phyloP scores from a whole-genome alignment of 176 grass and related monocot species.

The Zea luxurians region DNA sequence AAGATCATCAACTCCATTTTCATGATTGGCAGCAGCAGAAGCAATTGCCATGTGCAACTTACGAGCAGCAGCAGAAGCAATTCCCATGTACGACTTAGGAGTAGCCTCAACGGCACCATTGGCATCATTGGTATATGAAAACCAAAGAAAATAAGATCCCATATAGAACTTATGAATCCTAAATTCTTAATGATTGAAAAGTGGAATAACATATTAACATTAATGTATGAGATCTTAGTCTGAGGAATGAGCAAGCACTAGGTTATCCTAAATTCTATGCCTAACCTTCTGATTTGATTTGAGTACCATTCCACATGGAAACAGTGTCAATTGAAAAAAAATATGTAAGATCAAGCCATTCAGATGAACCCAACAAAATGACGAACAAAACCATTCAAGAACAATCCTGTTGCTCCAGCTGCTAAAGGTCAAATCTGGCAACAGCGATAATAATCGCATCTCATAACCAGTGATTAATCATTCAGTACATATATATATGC shows the following conservation, averaged over 20 bases:
- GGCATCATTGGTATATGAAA: slow-evolving; percentile 67
- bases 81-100: slow-evolving; percentile 70
- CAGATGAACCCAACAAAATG: background rate
- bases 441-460: too few species aligned
- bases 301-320: background rate
- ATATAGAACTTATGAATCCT: slow-evolving; percentile 30
- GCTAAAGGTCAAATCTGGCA: too few species aligned
- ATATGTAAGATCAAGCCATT: slow-evolving; percentile 13
- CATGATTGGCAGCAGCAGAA: slow-evolving; percentile 46
- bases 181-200: slow-evolving; percentile 37
- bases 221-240: slow-evolving; percentile 25
- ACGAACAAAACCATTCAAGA: slow-evolving; percentile 6
- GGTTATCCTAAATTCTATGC: background rate
- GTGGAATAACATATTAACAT: background rate
- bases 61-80: slow-evolving; percentile 29
- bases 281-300: slow-evolving; percentile 7
- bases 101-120: slow-evolving; percentile 85
- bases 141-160: slow-evolving; percentile 34
- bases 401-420: slow-evolving; percentile 9
- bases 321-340: background rate
- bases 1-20: slow-evolving; percentile 49
- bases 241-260: background rate
- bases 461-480: background rate
- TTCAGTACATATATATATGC: slow-evolving; percentile 11
- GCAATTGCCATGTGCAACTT: too few species aligned